These are phyloP conservation scores for Ganoderma lingzhi DNA, from an alignment of 1,284 basidiomycete genomes.

Conservation along the genomic window DNA sequence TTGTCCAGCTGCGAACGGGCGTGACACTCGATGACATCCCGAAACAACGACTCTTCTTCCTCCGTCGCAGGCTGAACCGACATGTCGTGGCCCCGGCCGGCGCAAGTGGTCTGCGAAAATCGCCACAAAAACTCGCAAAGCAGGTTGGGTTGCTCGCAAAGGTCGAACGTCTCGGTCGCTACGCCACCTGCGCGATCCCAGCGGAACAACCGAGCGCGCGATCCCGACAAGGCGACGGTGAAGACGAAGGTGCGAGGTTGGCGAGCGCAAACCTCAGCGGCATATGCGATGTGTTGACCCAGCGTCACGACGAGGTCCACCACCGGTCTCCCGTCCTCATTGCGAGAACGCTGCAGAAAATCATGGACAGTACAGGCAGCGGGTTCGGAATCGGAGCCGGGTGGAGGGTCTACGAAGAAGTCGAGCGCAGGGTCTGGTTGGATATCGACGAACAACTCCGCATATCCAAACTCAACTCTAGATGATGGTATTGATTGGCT, in stretches of 20 bases:
- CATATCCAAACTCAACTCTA: not conserved
- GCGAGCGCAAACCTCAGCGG: conserved; percentile 18
- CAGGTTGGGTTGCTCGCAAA: conserved; percentile 22
- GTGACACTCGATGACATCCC: conserved; percentile 7
- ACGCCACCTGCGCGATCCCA: conserved; percentile 42
- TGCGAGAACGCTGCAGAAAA: not conserved
- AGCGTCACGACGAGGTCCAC: not conserved
- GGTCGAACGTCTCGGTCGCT: conserved; percentile 40
- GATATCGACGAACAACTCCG: not conserved
- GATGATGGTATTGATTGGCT: not conserved
- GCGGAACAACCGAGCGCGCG: conserved; percentile 37
- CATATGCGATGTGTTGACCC: conserved; percentile 20
- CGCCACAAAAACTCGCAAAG: conserved; percentile 41
- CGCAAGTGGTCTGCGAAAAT: conserved; percentile 29
- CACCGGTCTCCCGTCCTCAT: not conserved
- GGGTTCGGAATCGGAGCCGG: not conserved
- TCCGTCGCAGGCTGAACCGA: conserved; percentile 28
- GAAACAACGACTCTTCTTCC: conserved; percentile 22
- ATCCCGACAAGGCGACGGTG: conserved; percentile 35
- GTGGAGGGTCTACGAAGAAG: conserved; percentile 1
- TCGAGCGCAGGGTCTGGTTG: not conserved
- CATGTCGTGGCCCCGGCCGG: conserved; percentile 33
- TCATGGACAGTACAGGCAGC: not conserved
- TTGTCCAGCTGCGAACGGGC: conserved; percentile 1
- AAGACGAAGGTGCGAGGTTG: conserved; percentile 33